These are phyloP conservation scores for Eragrostis tef DNA, from an alignment of 202 grass and related monocot species.

Conservation along the genomic window DNA sequence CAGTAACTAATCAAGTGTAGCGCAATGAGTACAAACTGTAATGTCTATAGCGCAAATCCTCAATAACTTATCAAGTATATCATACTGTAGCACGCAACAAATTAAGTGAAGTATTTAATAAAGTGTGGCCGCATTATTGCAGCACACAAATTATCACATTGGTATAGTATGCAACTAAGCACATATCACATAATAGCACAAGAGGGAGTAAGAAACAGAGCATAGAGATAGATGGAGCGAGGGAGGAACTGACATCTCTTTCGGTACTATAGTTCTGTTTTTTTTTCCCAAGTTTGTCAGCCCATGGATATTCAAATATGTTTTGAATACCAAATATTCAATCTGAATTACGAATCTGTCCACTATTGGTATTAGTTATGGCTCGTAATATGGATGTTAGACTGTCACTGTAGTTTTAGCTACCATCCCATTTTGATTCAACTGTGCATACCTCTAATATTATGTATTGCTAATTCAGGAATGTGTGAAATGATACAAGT, in stretches of 20 bases:
- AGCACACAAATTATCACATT: background rate
- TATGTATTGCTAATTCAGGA: background rate
- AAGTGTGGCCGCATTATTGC: too few relatives aligned
- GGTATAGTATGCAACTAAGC: background rate
- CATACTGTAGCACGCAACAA: too few relatives aligned
- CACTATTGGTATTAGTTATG: background rate
- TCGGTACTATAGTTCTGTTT: too few relatives aligned
- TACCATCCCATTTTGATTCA: background rate
- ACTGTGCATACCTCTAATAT: too few relatives aligned
- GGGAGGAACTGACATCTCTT: too few relatives aligned
- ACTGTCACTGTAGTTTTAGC: background rate
- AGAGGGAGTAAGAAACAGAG: background rate
- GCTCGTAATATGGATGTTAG: background rate
- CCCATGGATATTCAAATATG: background rate
- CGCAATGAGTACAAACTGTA: background rate
- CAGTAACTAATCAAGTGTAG: background rate
- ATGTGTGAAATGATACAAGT: constrained; percentile 2
- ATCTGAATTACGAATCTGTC: background rate
- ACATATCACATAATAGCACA: background rate
- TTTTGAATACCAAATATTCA: background rate
- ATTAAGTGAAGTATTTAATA: too few relatives aligned
- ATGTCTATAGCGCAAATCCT: too few relatives aligned
- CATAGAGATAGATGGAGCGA: too few relatives aligned
- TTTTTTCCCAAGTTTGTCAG: background rate
- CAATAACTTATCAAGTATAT: too few relatives aligned